Base-by-base conservation (phyloP, 192 early-diverging fungal species). In the Linnemannia hyalina region DNA sequence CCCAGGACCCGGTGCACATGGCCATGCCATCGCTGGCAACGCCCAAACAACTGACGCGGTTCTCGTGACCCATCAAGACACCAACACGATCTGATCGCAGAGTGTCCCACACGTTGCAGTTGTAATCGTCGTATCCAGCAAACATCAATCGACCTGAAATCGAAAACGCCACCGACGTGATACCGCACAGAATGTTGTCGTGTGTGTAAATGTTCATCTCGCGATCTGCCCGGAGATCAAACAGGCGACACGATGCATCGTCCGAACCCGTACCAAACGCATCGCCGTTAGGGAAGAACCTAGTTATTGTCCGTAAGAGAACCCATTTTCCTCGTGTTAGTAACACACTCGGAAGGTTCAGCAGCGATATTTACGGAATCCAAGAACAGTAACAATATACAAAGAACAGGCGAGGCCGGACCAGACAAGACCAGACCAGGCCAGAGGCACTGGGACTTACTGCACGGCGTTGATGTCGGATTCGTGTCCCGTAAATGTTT, bases 81-180 rank as follows among this genome's bases (percentile, higher is more conserved):
- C 97, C 97, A 22, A 99, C 97, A 69, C 98, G 91, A 72, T 99
- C 95, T 65, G 97, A 96, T 90, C 98, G 97, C 54, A 99, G 92
- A 40, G 97, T 98, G 89, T 99, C 99, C 99, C 99, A 99, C 18
- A 99, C 97, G 82, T 99, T 98, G 93, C 97, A 99, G 91, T 99
- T 98, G 89, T 97, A 99, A 89, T 99, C 98, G 82, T 99, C 99
- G 80, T 99, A 99, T 35, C 99, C 99, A 38, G 98, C 97, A 95
- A 99, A 99, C 76, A 99, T 87, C 41, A 99, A 88, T 26, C 99
- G 94, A 29, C 99, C 99, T 8, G 97, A 98, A 76, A 98, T 93
- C 77, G 98, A 99, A 84, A 99, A 99, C 7, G 94, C 98, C 26
- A 99, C 95, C 20, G 98, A 99, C 0, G 99, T 99, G 87, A 99